phyloP scores from a whole-genome alignment of 495 filamentous ascomycete species.

The Annulohypoxylon bovei region DNA sequence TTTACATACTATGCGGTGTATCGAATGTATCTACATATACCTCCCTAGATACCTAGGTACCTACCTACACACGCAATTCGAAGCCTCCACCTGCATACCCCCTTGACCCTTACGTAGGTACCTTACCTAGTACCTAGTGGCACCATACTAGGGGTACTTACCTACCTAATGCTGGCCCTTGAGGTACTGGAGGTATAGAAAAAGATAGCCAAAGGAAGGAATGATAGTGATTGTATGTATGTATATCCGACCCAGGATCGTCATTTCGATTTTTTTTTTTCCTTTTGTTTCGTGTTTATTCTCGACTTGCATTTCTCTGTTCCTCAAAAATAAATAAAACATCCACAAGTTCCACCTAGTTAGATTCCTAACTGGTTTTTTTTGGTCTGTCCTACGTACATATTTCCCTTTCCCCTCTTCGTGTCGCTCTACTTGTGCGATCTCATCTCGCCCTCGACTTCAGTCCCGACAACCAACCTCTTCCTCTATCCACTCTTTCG shows the following conservation, averaged over 20 bases:
- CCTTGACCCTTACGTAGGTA: neutral
- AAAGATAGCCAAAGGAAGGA: slow-evolving; percentile 3
- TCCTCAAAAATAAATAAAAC: slow-evolving; percentile 8
- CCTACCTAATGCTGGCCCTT: no score
- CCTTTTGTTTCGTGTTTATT: slow-evolving; percentile 15
- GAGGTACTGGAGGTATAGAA: neutral
- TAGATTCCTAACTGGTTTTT: neutral
- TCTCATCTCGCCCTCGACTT: neutral
- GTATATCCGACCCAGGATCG: slow-evolving; percentile 5
- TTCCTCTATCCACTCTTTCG: neutral
- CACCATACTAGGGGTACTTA: no score
- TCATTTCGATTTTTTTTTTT: neutral
- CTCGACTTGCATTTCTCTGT: slow-evolving; percentile 12
- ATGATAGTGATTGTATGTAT: neutral
- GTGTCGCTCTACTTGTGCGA: slow-evolving; percentile 5
- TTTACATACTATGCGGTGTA: no score
- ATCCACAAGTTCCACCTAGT: slow-evolving; percentile 7
- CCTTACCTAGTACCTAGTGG: neutral
- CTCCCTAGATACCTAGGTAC: neutral
- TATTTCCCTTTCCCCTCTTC: slow-evolving; percentile 4
- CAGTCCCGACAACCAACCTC: neutral
- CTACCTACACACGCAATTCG: neutral
- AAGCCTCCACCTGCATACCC: neutral
- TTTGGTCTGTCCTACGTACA: slow-evolving; percentile 5
- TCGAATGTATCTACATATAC: no score